These are phyloP conservation scores for Coriolopsis trogii DNA, from an alignment of 1,284 basidiomycete genomes.

Conservation along the genomic window DNA sequence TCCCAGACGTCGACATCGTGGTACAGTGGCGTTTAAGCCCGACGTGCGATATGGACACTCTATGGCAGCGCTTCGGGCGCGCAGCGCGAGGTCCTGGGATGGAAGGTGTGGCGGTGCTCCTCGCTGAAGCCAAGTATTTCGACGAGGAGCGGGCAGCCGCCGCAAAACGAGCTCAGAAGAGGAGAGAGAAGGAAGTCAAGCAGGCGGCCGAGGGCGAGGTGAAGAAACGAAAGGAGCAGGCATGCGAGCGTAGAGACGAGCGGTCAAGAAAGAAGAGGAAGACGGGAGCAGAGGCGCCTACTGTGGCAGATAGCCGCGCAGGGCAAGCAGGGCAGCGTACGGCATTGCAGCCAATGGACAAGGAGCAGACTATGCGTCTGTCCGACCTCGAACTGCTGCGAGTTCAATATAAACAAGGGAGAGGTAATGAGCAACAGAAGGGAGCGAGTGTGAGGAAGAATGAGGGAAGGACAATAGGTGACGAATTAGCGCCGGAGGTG, in stretches of 20 bases:
- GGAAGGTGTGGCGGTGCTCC: conserved; percentile 16
- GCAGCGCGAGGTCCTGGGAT: conserved; percentile 12
- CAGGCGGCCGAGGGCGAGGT: neutral
- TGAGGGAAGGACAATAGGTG: neutral
- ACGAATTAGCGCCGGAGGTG: neutral
- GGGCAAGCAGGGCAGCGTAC: no score
- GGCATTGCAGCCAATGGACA: no score
- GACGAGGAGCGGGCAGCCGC: conserved; percentile 13
- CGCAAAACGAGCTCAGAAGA: conserved; percentile 2
- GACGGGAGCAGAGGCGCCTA: neutral
- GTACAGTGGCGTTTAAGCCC: conserved; percentile 34
- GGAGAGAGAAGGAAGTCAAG: neutral
- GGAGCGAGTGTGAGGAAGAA: neutral
- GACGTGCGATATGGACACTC: conserved; percentile 10
- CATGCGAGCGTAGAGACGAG: neutral
- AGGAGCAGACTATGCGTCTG: no score
- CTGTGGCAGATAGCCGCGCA: no score
- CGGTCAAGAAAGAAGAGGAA: neutral
- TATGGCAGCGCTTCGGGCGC: conserved; percentile 28
- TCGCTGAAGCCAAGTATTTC: conserved; percentile 19
- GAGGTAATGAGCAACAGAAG: neutral
- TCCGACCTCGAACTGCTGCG: no score
- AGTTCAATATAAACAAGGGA: no score
- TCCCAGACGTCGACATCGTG: conserved; percentile 36
- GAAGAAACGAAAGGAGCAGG: neutral